These are phyloP conservation scores for Starmerella asiatica DNA, from an alignment of 805 yeast genomes.

Conservation along the genomic window DNA sequence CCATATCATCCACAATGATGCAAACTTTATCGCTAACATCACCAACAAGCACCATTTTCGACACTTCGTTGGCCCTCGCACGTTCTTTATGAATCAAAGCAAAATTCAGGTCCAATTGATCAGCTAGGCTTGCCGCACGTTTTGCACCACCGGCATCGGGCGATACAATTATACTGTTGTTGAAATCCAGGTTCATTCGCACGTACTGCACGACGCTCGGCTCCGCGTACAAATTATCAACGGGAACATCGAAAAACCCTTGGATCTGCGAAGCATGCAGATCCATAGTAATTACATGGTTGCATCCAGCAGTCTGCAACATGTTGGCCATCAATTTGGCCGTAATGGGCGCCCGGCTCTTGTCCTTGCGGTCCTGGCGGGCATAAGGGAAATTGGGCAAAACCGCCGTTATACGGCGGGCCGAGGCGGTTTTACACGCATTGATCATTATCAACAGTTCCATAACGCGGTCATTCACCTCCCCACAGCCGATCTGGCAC, in stretches of 20 bases:
- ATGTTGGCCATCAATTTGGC: constrained; percentile 90
- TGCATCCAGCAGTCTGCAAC: constrained; percentile 89
- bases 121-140: constrained; percentile 94
- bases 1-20: constrained; percentile 91
- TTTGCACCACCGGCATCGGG: constrained; percentile 99
- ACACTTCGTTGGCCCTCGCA: constrained; percentile 89
- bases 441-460: constrained; percentile 82
- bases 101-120: constrained; percentile 78
- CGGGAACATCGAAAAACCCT: constrained; percentile 93
- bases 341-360: constrained; percentile 90
- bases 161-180: constrained; percentile 68
- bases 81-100: constrained; percentile 97
- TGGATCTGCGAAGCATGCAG: constrained; percentile 96
- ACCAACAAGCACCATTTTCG: constrained; percentile 95
- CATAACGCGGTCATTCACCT: constrained; percentile 72
- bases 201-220: constrained; percentile 82
- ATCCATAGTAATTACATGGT: constrained; percentile 95
- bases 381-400: constrained; percentile 96
- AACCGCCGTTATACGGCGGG: constrained; percentile 87
- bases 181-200: constrained; percentile 44
- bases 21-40: constrained; percentile 80
- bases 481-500: constrained; percentile 71
- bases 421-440: constrained; percentile 91
- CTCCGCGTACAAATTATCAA: constrained; percentile 91
- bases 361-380: constrained; percentile 93